A percentile compares a stretch with the other conserved stretches of the same genome.
Conservation (phyloP, 2,329 filamentous ascomycete species). For the Escovopsis weberi region DNA sequence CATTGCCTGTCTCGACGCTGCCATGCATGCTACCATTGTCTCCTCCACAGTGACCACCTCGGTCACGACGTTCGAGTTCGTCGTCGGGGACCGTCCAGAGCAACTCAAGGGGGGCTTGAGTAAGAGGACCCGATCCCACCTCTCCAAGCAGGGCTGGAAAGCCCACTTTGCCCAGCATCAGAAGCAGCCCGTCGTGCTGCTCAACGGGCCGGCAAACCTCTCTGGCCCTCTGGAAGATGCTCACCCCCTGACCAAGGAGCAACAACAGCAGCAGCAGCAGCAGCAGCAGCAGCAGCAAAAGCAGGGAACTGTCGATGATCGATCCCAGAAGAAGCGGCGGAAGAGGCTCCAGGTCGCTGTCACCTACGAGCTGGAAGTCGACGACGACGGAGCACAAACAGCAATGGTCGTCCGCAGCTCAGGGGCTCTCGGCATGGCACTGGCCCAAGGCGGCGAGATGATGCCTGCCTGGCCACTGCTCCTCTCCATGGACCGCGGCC, state of each 20-base stretch:
- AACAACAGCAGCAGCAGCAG: background rate
- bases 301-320: background rate
- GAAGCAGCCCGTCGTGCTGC: background rate
- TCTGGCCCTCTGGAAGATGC: background rate
- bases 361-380: background rate
- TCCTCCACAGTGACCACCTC: background rate
- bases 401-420: background rate
- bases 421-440: background rate
- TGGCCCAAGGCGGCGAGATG: background rate
- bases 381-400: background rate
- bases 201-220: no score
- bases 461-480: background rate
- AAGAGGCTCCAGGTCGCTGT: conserved; percentile 1
- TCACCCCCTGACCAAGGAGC: background rate
- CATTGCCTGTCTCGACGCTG: no score
- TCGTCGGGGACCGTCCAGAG: conserved; percentile 11
- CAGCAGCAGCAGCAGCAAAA: background rate
- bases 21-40: no score
- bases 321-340: conserved; percentile 2
- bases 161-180: conserved; percentile 4
- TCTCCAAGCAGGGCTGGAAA: conserved; percentile 11
- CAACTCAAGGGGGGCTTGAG: conserved; percentile 11
- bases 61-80: conserved; percentile 8
- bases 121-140: conserved; percentile 9
- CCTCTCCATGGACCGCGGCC: conserved; percentile 8